Percentiles rank a stretch among this genome's conserved stretches.
phyloP scores from a whole-genome alignment of 2,329 filamentous ascomycete genomes.

The Neoscytalidium dimidiatum region DNA sequence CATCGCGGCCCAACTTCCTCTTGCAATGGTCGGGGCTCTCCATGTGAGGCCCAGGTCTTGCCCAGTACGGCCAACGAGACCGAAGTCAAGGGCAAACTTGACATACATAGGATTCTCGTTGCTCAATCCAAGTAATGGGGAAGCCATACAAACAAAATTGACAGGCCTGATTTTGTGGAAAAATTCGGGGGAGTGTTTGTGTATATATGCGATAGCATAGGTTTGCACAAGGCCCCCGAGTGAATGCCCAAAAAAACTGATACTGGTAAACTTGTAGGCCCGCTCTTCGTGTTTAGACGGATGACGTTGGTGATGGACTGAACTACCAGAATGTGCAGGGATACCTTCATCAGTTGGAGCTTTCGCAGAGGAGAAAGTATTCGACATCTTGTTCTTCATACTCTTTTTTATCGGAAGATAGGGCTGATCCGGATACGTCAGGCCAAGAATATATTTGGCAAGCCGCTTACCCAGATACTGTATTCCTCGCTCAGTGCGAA shows the following conservation, averaged over 20 bases:
- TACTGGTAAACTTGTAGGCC: conserved; percentile 84
- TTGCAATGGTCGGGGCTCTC: conserved; percentile 82
- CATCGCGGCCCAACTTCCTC: conserved; percentile 85
- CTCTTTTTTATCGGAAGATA: conserved; percentile 69
- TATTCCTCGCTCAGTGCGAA: conserved; percentile 89
- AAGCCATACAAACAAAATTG: conserved; percentile 87
- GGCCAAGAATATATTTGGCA: conserved; percentile 83
- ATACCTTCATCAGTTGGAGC: conserved; percentile 48
- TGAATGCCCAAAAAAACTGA: conserved; percentile 92
- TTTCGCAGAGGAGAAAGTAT: conserved; percentile 47
- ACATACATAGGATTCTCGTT: conserved; percentile 98
- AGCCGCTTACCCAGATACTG: conserved; percentile 95
- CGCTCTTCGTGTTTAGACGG: conserved; percentile 50
- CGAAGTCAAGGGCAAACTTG: conserved; percentile 95
- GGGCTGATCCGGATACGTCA: conserved; percentile 93
- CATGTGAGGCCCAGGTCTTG: conserved; percentile 94
- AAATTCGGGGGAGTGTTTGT: conserved; percentile 91
- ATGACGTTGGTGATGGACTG: conserved; percentile 53
- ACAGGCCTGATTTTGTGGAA: conserved; percentile 83
- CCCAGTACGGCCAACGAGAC: conserved; percentile 91
- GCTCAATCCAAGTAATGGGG: conserved; percentile 86
- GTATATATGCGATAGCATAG: conserved; percentile 93
- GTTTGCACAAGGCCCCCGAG: conserved; percentile 88
- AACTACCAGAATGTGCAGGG: conserved; percentile 63
- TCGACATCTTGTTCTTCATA: conserved; percentile 48